phyloP scores from a whole-genome alignment of 1,139 yeast genomes.

The Zygosaccharomyces pseudobailii region DNA sequence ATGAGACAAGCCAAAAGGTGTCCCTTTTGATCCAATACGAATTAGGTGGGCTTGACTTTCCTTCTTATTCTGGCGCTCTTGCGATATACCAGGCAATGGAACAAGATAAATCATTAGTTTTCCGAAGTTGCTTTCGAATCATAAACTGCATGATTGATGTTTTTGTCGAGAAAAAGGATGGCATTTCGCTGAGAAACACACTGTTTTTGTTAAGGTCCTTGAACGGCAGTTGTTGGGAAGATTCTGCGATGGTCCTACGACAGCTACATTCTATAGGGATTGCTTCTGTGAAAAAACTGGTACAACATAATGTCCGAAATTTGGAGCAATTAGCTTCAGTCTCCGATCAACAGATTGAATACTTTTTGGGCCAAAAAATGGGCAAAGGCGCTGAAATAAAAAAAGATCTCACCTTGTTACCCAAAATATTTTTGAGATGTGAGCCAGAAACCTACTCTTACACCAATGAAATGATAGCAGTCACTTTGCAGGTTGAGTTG shows the following conservation, averaged over 20 bases:
- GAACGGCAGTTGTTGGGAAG: constrained; percentile 47
- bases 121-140: constrained; percentile 41
- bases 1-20: constrained; percentile 34
- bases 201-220: constrained; percentile 39
- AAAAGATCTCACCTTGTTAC: constrained; percentile 32
- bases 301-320: constrained; percentile 33
- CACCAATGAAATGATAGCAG: constrained; percentile 8
- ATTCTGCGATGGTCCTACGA: constrained; percentile 39
- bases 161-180: constrained; percentile 40
- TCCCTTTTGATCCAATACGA: constrained; percentile 43
- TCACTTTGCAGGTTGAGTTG: constrained; percentile 27
- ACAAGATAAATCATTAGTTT: constrained; percentile 40
- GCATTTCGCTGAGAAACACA: constrained; percentile 37
- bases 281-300: constrained; percentile 38
- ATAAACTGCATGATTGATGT: constrained; percentile 43
- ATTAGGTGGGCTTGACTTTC: constrained; percentile 44
- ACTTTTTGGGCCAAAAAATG: constrained; percentile 38
- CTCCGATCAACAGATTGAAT: constrained; percentile 37
- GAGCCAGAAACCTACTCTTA: constrained; percentile 13
- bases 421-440: constrained; percentile 27
- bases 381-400: constrained; percentile 38
- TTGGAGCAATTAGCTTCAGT: constrained; percentile 34
- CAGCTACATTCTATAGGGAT: constrained; percentile 45
- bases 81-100: constrained; percentile 38
- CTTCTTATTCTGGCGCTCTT: constrained; percentile 38